Evolutionary conservation across 2,329 filamentous ascomycete genomes (phyloP).

Genomic region (Ascochyta koolunga): DNA sequence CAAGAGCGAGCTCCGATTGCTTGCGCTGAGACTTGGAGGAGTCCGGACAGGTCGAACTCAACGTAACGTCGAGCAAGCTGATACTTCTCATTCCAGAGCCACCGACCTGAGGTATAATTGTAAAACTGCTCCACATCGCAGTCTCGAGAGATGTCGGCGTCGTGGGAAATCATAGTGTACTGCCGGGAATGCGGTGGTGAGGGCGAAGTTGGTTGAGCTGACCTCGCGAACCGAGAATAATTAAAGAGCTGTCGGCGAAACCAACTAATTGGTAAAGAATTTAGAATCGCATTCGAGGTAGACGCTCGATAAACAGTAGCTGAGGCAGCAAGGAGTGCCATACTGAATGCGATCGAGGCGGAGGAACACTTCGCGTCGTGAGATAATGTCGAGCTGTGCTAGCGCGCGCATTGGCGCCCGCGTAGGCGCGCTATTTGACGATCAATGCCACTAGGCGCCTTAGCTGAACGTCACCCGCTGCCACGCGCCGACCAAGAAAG

Average conservation of each 20-base stretch:
- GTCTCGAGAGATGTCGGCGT: conserved; percentile 40
- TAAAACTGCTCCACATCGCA: conserved; percentile 53
- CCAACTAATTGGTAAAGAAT: conserved; percentile 13
- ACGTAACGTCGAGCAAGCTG: conserved; percentile 25
- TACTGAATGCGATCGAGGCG: conserved; percentile 3
- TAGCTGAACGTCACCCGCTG: background rate
- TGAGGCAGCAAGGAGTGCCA: background rate
- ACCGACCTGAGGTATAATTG: conserved; percentile 25
- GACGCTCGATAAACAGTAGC: background rate
- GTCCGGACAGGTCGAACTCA: conserved; percentile 18
- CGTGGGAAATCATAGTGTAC: conserved; percentile 17
- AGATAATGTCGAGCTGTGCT: background rate
- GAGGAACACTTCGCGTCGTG: background rate
- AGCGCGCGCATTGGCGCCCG: background rate
- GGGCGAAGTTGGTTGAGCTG: conserved; percentile 13
- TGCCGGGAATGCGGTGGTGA: conserved; percentile 12
- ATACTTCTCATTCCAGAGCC: conserved; percentile 26
- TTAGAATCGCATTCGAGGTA: conserved; percentile 2
- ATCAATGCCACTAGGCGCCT: background rate
- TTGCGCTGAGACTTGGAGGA: conserved; percentile 22
- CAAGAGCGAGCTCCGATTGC: conserved; percentile 21
- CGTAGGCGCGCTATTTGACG: background rate
- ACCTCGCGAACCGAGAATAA: conserved; percentile 14
- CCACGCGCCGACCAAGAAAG: background rate
- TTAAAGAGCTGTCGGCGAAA: conserved; percentile 19